Base-by-base conservation (phyloP, 805 yeast species). In the Peterozyma xylosa region DNA sequence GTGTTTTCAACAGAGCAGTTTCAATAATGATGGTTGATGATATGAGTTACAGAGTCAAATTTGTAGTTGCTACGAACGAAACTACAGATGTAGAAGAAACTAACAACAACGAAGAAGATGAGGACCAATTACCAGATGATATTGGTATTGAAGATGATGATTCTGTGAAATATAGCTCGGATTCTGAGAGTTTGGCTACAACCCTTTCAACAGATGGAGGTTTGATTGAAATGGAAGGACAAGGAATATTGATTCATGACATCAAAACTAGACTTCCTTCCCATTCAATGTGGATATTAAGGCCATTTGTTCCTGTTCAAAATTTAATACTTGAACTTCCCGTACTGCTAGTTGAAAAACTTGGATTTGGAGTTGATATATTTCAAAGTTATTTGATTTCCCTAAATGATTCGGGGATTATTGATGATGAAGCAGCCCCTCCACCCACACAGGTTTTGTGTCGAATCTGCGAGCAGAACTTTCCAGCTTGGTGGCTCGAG, bases 401-500 rank as follows among this genome's bases (percentile, higher is more conserved):
- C 45, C 67, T 91, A 5, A 76, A 83, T 21, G 86, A 81, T 33
- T 59, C 73, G 35, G 86, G 82, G 9, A 68, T 82, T 13, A 69
- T 79, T 2, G 84, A 83, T 51, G 84, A 80, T 53, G 70, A 64
- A 10, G 68, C 71, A 46, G 71, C 87, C 0, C 95, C 96, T 0
- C 73, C 78, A n/a, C 96, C 96, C 1, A 81, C 82, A 18, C 73
- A 80, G 45, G 88, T 86, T 33, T 66, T 93, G 30, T 93, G 99
- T 60, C 74, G 96, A 39, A 89, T 93, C 27, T 93, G 99, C 63
- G 99, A 93, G 56, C 79, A 80, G 30, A 75, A 75, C 39, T 80
- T 89, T n/a, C 96, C 96, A 3, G 85, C 89, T 3, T 93, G 99
- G 99, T 93, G 95, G 84, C 69, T 93, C 35, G 99, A 91, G 53